Conservation (phyloP, 495 filamentous ascomycete species). For the Aspergillus nanangensis region DNA sequence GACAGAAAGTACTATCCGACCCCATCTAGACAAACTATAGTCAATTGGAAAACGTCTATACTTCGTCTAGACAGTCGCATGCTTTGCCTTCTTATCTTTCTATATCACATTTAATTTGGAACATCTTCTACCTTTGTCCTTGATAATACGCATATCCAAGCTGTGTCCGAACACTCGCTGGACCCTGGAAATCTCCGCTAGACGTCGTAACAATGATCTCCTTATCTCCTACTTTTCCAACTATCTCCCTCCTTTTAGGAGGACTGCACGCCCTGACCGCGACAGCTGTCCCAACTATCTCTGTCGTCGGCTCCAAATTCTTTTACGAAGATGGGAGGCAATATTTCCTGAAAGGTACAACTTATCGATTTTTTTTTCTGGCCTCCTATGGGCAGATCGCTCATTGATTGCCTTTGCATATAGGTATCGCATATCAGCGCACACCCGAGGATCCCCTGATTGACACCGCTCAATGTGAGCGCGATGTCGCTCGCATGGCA, state of each 20-base stretch:
- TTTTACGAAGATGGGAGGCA: slow-evolving; percentile 72
- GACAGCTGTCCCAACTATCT: slow-evolving; percentile 51
- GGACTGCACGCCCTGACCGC: slow-evolving; percentile 22
- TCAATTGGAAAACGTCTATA: too few relatives aligned
- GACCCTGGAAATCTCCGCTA: too few relatives aligned
- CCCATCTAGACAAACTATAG: too few relatives aligned
- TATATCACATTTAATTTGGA: too few relatives aligned
- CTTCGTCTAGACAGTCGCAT: too few relatives aligned
- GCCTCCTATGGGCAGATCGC: background rate
- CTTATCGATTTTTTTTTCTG: background rate
- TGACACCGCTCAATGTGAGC: slow-evolving; percentile 69
- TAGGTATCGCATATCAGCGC: slow-evolving; percentile 70
- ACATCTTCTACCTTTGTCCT: too few relatives aligned
- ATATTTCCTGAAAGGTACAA: slow-evolving; percentile 74
- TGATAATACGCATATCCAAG: too few relatives aligned
- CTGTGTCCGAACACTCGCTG: too few relatives aligned
- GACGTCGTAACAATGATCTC: background rate
- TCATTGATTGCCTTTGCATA: slow-evolving; percentile 8
- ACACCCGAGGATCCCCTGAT: slow-evolving; percentile 68
- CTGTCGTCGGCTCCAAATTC: slow-evolving; percentile 76
- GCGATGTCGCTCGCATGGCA: slow-evolving; percentile 75
- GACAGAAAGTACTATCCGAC: too few relatives aligned
- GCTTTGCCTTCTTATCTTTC: too few relatives aligned
- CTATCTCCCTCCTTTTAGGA: slow-evolving; percentile 24
- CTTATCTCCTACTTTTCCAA: background rate